phyloP scores from a whole-genome alignment of 345 rosid species.

The Populus pruinosa region DNA sequence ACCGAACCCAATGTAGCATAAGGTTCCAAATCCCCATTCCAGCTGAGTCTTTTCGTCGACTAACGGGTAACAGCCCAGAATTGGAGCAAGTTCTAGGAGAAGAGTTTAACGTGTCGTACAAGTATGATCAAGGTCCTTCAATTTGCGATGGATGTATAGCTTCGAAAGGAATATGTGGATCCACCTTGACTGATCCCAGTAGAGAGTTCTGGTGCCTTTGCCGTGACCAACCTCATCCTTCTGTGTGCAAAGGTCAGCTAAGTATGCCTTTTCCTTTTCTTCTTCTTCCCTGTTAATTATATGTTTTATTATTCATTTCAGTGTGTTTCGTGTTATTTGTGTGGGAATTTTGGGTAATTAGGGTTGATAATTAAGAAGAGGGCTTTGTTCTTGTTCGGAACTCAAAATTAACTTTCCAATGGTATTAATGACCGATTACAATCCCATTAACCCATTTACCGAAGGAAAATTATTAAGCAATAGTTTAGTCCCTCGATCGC shows the following conservation, averaged over 20 bases:
- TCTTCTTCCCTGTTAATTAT: not conserved
- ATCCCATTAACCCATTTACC: no score
- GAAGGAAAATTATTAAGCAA: no score
- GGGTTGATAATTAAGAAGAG: not conserved
- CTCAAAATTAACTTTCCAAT: no score
- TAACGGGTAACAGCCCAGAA: rapidly evolving
- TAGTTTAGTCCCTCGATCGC: no score
- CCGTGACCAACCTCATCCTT: conserved; percentile 3
- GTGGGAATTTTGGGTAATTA: not conserved
- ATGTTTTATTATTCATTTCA: not conserved
- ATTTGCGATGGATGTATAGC: conserved; percentile 18
- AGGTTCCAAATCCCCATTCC: not conserved
- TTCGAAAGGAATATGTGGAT: conserved; percentile 51
- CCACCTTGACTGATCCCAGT: not conserved
- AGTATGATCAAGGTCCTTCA: rapidly evolving
- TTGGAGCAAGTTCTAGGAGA: not conserved
- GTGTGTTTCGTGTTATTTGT: not conserved
- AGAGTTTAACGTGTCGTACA: conserved; percentile 31
- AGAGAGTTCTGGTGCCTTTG: conserved; percentile 36
- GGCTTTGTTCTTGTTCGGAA: not conserved
- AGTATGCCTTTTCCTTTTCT: not conserved
- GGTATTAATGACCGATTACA: no score
- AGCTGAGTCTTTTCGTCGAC: rapidly evolving
- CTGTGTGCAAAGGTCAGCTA: not conserved
- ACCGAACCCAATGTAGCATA: not conserved